Percentiles rank a stretch among this genome's conserved stretches.
Conservation (phyloP, 805 yeast species). For the Tetrapisispora namnaoensis region DNA sequence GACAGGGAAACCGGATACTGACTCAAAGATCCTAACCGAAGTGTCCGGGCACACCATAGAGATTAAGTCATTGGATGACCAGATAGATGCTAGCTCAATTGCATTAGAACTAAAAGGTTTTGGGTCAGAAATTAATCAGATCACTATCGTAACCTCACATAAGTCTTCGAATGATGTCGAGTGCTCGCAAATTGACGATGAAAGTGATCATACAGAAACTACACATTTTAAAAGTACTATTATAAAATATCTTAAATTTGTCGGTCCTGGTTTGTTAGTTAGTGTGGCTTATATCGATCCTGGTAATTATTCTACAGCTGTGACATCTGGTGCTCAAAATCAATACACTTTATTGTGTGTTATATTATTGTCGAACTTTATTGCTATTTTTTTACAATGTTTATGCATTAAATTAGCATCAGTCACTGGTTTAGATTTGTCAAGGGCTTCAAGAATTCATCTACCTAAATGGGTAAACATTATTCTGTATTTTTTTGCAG, state of each 20-base stretch:
- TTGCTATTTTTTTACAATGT: conserved; percentile 76
- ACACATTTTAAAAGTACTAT: conserved; percentile 12
- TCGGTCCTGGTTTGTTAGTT: conserved; percentile 85
- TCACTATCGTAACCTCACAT: background rate
- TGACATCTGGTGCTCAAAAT: conserved; percentile 76
- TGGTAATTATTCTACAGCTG: conserved; percentile 86
- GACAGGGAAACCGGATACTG: background rate
- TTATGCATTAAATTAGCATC: conserved; percentile 80
- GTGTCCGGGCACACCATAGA: background rate
- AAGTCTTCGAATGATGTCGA: background rate
- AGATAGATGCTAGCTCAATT: background rate
- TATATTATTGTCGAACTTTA: conserved; percentile 64
- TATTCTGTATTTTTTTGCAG: conserved; percentile 65
- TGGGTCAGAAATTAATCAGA: background rate
- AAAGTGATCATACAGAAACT: background rate
- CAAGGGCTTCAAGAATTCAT: conserved; percentile 70
- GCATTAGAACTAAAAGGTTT: too few species aligned
- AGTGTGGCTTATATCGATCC: conserved; percentile 92
- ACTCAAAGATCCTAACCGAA: background rate
- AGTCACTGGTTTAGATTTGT: conserved; percentile 80
- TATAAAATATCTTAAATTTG: conserved; percentile 51
- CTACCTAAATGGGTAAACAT: conserved; percentile 60
- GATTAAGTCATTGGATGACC: background rate
- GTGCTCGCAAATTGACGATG: background rate
- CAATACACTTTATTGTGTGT: conserved; percentile 65